Evolutionary conservation across 1,284 basidiomycete genomes (phyloP), one percentile per base, ranked within the genome.

Genomic region (Fomes fomentarius): DNA sequence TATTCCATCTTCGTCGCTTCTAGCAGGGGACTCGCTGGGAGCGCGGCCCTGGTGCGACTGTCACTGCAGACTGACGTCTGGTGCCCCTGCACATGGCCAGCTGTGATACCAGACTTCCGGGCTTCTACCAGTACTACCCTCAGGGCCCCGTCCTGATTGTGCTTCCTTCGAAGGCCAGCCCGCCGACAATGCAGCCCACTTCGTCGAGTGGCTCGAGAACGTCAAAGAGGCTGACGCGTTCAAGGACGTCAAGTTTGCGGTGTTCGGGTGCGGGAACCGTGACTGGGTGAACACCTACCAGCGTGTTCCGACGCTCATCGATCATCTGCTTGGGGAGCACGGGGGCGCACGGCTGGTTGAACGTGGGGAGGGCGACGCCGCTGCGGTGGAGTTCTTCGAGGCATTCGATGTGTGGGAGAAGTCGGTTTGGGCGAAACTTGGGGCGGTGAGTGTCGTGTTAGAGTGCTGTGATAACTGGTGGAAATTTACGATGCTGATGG

Each of bases 221-320:
- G 61, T 74, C 3, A 47, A 71, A 19, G 66, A 60, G n/a, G n/a
- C n/a, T 8, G 38, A 62, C 22, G 66, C 66, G 45, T 65, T 77
- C 40, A 56, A 65, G 2, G 71, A 67, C 21, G 71, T 79, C 24
- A 66, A 68, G 42, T 83, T 71, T 58, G 74, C 74, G 6, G 76
- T 83, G 21, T 82, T 83, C 60, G 81, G 80, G 1, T 79, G 78
- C 51, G 81, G 81, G 4, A 79, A 82, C 65, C 74, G 70, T 47
- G 81, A 82, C 62, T 83, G 81, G 81, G 74, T 71, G n/a, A 62
- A 69, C 31, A 82, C 80, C 3, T 82, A 76, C 67, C 80, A 82
- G 64, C 69, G 71, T 15, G 75, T 83, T 31, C 81, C 81, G 12
- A 74, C 47, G 44, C 64, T 78, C 5, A 70, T 76, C 52, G 80